Percentiles rank a stretch among this genome's conserved stretches.
These are phyloP conservation scores for Cornus controversa DNA, from an alignment of 148 eudicot genomes.

Conservation along the genomic window DNA sequence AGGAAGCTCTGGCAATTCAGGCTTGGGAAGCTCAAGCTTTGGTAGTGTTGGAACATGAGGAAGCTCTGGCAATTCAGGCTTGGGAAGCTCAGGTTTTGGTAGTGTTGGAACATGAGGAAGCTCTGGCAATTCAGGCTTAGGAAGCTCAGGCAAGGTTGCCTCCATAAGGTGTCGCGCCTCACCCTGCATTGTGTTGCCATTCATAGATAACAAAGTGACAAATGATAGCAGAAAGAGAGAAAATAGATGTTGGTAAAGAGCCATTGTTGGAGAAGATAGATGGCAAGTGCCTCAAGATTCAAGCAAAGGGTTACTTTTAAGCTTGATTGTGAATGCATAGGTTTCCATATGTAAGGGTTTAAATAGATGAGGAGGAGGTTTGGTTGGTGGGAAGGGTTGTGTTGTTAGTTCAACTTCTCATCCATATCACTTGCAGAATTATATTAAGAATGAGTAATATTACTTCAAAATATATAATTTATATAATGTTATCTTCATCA, in stretches of 20 bases:
- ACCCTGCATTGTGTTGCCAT: slow-evolving; percentile 1
- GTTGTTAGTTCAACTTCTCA: slow-evolving; percentile 12
- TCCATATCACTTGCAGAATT: not conserved
- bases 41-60: slow-evolving; percentile 6
- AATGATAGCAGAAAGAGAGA: slow-evolving; percentile 4
- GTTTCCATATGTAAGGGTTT: not conserved
- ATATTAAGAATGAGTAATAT: not conserved
- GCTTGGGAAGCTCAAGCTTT: slow-evolving; percentile 1
- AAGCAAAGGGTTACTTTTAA: not conserved
- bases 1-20: not conserved
- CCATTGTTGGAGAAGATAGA: slow-evolving; percentile 5
- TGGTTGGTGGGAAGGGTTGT: not conserved
- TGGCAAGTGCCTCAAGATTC: not conserved
- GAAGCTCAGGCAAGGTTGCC: slow-evolving; percentile 22
- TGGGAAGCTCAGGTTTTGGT: slow-evolving; percentile 16
- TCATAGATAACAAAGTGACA: slow-evolving; percentile 13
- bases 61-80: not conserved
- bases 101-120: not conserved
- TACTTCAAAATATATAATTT: not conserved
- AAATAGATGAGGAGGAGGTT: not conserved
- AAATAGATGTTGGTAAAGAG: slow-evolving; percentile 1
- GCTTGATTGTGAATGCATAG: not conserved
- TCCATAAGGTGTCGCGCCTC: slow-evolving; percentile 24
- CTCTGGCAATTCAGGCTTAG: slow-evolving; percentile 9
- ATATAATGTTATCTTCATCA: not conserved